These are phyloP conservation scores for Aspergillus novofumigatus DNA, from an alignment of 2,329 filamentous ascomycete species.

Conservation along the genomic window DNA sequence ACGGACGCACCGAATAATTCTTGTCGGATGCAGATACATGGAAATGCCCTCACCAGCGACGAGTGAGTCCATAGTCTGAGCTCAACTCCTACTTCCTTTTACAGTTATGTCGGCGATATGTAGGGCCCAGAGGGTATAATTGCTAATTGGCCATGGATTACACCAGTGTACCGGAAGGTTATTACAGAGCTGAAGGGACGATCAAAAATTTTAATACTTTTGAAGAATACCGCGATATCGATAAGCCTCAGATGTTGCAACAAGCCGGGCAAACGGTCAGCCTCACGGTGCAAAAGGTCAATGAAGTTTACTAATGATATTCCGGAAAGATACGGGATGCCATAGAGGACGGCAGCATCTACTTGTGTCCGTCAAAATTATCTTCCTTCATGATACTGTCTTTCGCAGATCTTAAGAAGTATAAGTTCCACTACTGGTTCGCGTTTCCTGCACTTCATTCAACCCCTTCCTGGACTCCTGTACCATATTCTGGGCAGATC, in stretches of 20 bases:
- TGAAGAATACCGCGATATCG: slow-evolving; percentile 82
- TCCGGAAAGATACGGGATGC: slow-evolving; percentile 90
- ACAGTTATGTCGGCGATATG: neutral
- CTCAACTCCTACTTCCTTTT: neutral
- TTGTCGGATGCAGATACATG: slow-evolving; percentile 85
- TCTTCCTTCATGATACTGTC: slow-evolving; percentile 85
- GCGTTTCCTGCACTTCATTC: slow-evolving; percentile 92
- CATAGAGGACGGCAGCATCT: slow-evolving; percentile 93
- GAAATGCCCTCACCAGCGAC: slow-evolving; percentile 76
- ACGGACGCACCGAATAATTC: slow-evolving; percentile 68
- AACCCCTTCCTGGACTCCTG: slow-evolving; percentile 72
- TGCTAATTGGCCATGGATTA: neutral
- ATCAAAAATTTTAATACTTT: slow-evolving; percentile 96
- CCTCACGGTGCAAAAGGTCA: neutral
- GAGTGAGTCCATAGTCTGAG: slow-evolving; percentile 58
- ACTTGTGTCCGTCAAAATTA: slow-evolving; percentile 86
- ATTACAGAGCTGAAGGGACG: slow-evolving; percentile 81
- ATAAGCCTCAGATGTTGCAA: slow-evolving; percentile 73
- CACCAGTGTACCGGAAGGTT: slow-evolving; percentile 61
- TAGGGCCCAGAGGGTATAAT: neutral
- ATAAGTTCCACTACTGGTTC: slow-evolving; percentile 98
- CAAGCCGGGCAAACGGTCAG: slow-evolving; percentile 72
- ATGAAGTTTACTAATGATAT: slow-evolving; percentile 8
- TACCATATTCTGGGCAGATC: slow-evolving; percentile 23
- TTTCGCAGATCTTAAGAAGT: slow-evolving; percentile 95